Evolutionary conservation across 805 yeast species (phyloP).

Genomic region (Nakazawaea holstii): DNA sequence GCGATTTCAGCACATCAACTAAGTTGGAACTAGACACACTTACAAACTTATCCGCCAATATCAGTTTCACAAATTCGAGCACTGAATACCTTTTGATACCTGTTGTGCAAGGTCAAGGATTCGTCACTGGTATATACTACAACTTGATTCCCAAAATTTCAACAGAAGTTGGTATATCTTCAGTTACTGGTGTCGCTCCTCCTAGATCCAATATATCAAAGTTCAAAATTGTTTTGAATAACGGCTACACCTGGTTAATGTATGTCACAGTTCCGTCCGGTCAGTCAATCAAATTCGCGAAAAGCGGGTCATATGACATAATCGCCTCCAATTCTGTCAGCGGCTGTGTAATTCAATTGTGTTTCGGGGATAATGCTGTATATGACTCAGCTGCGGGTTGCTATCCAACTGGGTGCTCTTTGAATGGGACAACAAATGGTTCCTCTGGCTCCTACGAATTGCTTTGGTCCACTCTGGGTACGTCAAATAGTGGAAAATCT

Average conservation of each 20-base stretch:
- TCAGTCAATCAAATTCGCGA: constrained; percentile 25
- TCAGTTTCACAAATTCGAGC: constrained; percentile 13
- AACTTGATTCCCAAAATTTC: constrained; percentile 47
- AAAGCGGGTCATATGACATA: constrained; percentile 25
- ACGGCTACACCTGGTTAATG: constrained; percentile 60
- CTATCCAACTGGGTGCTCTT: constrained; percentile 43
- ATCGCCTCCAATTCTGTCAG: constrained; percentile 37
- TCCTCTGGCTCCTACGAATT: constrained; percentile 35
- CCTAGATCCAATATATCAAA: constrained; percentile 41
- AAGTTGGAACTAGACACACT: constrained; percentile 23
- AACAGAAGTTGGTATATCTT: constrained; percentile 62
- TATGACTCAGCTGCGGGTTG: constrained; percentile 63
- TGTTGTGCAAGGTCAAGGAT: constrained; percentile 76
- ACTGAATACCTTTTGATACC: constrained; percentile 34
- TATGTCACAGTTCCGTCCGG: constrained; percentile 47
- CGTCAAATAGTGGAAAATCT: constrained; percentile 35
- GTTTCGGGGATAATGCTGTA: constrained; percentile 38
- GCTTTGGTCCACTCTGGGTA: constrained; percentile 37
- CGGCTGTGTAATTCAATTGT: constrained; percentile 56
- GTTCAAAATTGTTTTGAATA: constrained; percentile 40
- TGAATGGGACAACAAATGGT: constrained; percentile 36
- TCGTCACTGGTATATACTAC: constrained; percentile 62
- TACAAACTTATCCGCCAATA: constrained; percentile 23
- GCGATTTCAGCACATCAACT: constrained; percentile 29
- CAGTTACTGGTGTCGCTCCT: constrained; percentile 33